phyloP scores from a whole-genome alignment of 2,329 filamentous ascomycete genomes.

The Periconia macrospinosa region DNA sequence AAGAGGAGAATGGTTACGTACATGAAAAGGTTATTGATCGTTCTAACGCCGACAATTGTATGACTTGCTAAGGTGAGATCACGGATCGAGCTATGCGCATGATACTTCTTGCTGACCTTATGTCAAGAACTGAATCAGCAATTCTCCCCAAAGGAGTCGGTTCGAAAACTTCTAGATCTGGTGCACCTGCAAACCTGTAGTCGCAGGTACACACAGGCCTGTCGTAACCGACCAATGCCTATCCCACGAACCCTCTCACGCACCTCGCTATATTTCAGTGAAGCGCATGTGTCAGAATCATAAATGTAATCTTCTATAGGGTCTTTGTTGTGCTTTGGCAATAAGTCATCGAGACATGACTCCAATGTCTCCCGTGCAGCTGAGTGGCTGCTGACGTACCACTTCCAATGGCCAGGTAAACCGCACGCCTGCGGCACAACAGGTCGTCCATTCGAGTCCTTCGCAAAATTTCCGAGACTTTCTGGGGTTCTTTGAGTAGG shows the following conservation, averaged over 20 bases:
- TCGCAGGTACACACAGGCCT: too few species aligned
- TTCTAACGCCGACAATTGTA: background rate
- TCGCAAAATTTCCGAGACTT: conserved; percentile 1
- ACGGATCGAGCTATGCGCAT: background rate
- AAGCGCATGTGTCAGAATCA: background rate
- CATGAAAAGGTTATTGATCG: background rate
- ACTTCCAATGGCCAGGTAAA: conserved; percentile 9
- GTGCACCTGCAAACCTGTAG: too few species aligned
- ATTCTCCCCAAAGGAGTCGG: too few species aligned
- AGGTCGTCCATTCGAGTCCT: background rate
- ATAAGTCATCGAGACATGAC: background rate
- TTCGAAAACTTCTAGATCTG: too few species aligned
- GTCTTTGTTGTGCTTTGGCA: background rate
- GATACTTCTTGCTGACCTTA: background rate
- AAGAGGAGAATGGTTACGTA: too few species aligned
- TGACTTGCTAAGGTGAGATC: background rate
- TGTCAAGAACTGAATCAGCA: background rate
- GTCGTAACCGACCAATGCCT: background rate
- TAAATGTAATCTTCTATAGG: background rate
- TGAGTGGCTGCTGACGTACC: conserved; percentile 16
- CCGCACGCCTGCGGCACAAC: conserved; percentile 1
- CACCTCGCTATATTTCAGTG: background rate
- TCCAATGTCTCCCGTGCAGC: conserved; percentile 11
- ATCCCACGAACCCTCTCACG: background rate
- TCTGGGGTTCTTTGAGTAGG: background rate